Evolutionary conservation across 495 filamentous ascomycete genomes (phyloP).

Genomic region (Aspergillus bertholletiae): DNA sequence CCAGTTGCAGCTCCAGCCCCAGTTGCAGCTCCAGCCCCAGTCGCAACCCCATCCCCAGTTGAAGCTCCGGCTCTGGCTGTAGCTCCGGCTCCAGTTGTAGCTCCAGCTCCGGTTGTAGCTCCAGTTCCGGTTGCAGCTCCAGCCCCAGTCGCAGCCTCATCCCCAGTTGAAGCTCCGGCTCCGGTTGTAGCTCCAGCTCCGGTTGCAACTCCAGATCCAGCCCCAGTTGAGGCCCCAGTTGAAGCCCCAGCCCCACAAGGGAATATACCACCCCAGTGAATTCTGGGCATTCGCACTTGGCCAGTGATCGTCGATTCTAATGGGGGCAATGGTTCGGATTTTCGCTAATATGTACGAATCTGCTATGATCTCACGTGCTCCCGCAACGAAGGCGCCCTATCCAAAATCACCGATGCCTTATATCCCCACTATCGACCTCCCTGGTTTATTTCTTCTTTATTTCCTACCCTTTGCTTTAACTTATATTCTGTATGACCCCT

Average conservation of each 20-base stretch:
- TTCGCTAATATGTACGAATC: constrained; percentile 8
- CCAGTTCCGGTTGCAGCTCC: too few relatives aligned
- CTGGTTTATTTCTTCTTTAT: not conserved
- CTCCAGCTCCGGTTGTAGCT: too few relatives aligned
- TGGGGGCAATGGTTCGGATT: constrained; percentile 2
- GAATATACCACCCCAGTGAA: not conserved
- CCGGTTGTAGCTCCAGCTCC: too few relatives aligned
- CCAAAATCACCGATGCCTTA: not conserved
- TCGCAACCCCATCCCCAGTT: constrained; percentile 4
- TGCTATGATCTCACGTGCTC: constrained; percentile 17
- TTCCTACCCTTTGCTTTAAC: not conserved
- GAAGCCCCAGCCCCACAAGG: too few relatives aligned
- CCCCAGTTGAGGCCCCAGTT: too few relatives aligned
- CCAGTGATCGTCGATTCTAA: not conserved
- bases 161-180: too few relatives aligned
- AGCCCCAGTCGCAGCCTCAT: too few relatives aligned
- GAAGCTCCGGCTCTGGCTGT: too few relatives aligned
- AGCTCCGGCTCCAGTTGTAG: too few relatives aligned
- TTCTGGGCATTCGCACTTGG: not conserved
- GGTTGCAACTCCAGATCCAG: too few relatives aligned
- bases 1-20: constrained; percentile 8
- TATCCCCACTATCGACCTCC: not conserved
- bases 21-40: constrained; percentile 5
- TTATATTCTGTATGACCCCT: not conserved
- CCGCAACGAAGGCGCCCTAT: constrained; percentile 20